A percentile compares a stretch with the other conserved stretches of the same genome.
These are phyloP conservation scores for Cinnamomum micranthum DNA, from an alignment of 164 flowering plant genomes.

Conservation along the genomic window DNA sequence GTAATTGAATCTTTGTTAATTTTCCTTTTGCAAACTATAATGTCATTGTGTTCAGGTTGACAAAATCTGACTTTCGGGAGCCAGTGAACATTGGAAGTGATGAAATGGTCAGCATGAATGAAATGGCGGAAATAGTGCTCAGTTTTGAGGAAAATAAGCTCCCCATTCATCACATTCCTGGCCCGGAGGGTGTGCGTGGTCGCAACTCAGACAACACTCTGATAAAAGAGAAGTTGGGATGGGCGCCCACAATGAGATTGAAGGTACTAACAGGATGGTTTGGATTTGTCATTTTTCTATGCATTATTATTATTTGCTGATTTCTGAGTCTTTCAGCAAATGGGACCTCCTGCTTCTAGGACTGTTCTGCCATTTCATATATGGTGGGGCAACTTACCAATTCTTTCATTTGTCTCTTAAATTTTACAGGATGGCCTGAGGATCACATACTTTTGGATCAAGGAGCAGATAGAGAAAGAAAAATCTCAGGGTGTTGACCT, in stretches of 20 bases:
- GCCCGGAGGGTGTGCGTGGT: conserved; percentile 97
- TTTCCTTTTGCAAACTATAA: background rate
- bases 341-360: background rate
- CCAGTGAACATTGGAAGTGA: conserved; percentile 98
- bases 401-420: conserved; percentile 2
- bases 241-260: conserved; percentile 94
- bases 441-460: conserved; percentile 94
- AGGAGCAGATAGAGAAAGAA: conserved; percentile 92
- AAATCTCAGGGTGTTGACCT: conserved; percentile 62
- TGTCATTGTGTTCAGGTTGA: conserved; percentile 43
- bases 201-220: conserved; percentile 96
- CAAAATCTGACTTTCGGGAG: conserved; percentile 93
- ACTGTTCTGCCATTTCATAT: background rate
- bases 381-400: background rate
- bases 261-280: conserved; percentile 46
- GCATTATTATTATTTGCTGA: too few relatives aligned
- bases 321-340: background rate
- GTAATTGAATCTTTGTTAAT: background rate
- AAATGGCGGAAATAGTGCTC: conserved; percentile 97
- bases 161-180: conserved; percentile 95
- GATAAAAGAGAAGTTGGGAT: conserved; percentile 93
- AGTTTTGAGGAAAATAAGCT: conserved; percentile 81
- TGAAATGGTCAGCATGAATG: conserved; percentile 99
- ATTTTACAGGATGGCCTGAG: conserved; percentile 80
- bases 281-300: too few relatives aligned